Evolutionary conservation across 768 basidiomycete species (phyloP).

Genomic region (Suillus decipiens): DNA sequence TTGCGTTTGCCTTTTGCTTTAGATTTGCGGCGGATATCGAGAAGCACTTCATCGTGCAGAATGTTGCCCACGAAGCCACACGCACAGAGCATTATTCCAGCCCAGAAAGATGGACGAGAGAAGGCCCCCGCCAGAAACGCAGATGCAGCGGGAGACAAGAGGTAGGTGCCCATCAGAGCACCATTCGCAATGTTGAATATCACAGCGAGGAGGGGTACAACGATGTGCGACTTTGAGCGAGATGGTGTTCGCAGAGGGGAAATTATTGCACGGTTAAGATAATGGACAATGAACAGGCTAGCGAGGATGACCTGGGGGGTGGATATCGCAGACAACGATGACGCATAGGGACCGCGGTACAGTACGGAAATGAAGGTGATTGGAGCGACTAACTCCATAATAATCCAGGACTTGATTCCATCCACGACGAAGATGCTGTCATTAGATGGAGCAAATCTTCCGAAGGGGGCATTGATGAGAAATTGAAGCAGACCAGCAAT

Average conservation of each 20-base stretch:
- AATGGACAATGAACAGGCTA: slow-evolving; percentile 69
- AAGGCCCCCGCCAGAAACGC: slow-evolving; percentile 40
- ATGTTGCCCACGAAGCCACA: slow-evolving; percentile 79
- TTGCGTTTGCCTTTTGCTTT: slow-evolving; percentile 35
- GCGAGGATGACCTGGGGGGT: slow-evolving; percentile 53
- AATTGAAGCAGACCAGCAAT: slow-evolving; percentile 41
- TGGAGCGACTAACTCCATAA: slow-evolving; percentile 75
- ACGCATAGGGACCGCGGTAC: slow-evolving; percentile 48
- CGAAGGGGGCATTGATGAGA: slow-evolving; percentile 76
- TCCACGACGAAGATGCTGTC: slow-evolving; percentile 55
- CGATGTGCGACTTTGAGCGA: slow-evolving; percentile 72
- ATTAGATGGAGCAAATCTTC: slow-evolving; percentile 60
- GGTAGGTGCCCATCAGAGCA: slow-evolving; percentile 56
- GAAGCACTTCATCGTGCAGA: slow-evolving; percentile 86
- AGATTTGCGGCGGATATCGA: slow-evolving; percentile 75
- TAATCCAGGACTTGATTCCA: slow-evolving; percentile 68
- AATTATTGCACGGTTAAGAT: slow-evolving; percentile 81
- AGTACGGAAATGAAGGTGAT: slow-evolving; percentile 52
- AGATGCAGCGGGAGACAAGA: slow-evolving; percentile 57
- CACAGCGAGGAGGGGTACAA: slow-evolving; percentile 55
- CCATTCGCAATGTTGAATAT: slow-evolving; percentile 78
- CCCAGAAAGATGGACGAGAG: slow-evolving; percentile 52
- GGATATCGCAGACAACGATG: slow-evolving; percentile 32
- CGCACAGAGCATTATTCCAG: slow-evolving; percentile 67
- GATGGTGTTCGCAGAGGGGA: slow-evolving; percentile 81